A percentile compares a stretch with the other conserved stretches of the same genome.
Evolutionary conservation across 2,329 filamentous ascomycete species (phyloP).

Genomic region (Diaporthe sp.): DNA sequence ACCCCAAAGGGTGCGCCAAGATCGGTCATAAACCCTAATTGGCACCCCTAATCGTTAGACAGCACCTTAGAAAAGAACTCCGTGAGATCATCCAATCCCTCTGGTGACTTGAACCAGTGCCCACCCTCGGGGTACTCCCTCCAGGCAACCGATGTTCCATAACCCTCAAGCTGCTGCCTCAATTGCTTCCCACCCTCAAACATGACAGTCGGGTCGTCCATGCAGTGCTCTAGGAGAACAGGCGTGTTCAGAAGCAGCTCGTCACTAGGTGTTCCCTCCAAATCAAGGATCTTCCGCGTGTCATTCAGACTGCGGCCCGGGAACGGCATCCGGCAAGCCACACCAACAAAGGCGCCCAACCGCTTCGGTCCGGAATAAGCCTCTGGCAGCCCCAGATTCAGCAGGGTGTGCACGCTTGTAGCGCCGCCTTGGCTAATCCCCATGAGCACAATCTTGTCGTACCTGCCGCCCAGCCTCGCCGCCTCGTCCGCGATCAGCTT

Average conservation of each 20-base stretch:
- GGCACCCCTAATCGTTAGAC: not conserved
- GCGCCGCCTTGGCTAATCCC: slow-evolving; percentile 64
- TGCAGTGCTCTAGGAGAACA: slow-evolving; percentile 60
- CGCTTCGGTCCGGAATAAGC: slow-evolving; percentile 25
- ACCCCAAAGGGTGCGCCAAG: not conserved
- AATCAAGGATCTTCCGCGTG: slow-evolving; percentile 51
- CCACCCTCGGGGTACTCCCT: slow-evolving; percentile 58
- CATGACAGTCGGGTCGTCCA: slow-evolving; percentile 58
- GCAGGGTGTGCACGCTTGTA: slow-evolving; percentile 54
- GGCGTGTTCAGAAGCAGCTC: slow-evolving; percentile 58
- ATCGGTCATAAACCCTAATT: not conserved
- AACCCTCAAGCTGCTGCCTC: slow-evolving; percentile 50
- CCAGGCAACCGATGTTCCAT: slow-evolving; percentile 56
- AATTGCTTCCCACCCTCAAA: slow-evolving; percentile 54
- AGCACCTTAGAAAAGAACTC: slow-evolving; percentile 49
- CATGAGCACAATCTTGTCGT: slow-evolving; percentile 57
- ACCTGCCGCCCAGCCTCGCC: slow-evolving; percentile 51
- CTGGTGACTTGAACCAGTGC: slow-evolving; percentile 60
- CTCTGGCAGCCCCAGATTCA: slow-evolving; percentile 51
- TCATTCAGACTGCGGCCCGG: slow-evolving; percentile 40
- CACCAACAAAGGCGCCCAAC: slow-evolving; percentile 55
- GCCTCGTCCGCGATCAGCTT: slow-evolving; percentile 54
- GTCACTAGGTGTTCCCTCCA: slow-evolving; percentile 48
- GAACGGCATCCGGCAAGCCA: slow-evolving; percentile 48
- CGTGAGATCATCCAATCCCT: slow-evolving; percentile 58